A percentile compares a stretch with the other conserved stretches of the same genome.
phyloP scores from a whole-genome alignment of 108 stramenopile species.

The Conticribra guillardii region DNA sequence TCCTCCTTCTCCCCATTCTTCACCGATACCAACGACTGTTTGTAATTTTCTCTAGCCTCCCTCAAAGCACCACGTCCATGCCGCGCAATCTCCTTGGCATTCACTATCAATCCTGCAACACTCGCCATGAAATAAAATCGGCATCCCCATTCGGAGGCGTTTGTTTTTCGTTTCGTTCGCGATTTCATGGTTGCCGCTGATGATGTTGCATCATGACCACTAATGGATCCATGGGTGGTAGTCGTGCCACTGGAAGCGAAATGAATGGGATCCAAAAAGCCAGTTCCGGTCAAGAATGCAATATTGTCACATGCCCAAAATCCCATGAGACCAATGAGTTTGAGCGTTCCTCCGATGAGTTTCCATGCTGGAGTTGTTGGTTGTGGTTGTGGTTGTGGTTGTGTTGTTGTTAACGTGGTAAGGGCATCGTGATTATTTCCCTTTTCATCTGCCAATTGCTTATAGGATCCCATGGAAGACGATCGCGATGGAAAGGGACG shows the following conservation, averaged over 20 bases:
- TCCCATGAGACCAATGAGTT: conserved; percentile 71
- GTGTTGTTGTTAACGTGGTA: background rate
- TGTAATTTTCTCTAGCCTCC: conserved; percentile 26
- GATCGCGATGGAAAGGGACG: conserved; percentile 39
- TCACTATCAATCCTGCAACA: conserved; percentile 64
- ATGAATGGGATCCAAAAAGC: conserved; percentile 62
- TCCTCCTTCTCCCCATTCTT: background rate
- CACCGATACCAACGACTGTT: background rate
- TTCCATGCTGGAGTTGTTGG: conserved; percentile 54
- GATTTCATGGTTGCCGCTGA: conserved; percentile 18
- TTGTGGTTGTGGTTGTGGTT: background rate
- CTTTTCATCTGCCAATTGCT: background rate
- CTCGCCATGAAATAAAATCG: conserved; percentile 76
- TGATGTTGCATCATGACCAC: conserved; percentile 18
- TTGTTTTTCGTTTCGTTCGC: conserved; percentile 26
- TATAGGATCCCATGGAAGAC: conserved; percentile 21
- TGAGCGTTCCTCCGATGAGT: conserved; percentile 57
- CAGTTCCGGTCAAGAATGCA: conserved; percentile 61
- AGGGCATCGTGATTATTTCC: no score
- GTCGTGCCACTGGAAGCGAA: no score
- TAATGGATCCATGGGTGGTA: no score
- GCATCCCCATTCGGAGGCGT: conserved; percentile 53
- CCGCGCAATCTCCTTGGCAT: conserved; percentile 36
- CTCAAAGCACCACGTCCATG: conserved; percentile 39
- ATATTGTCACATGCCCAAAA: conserved; percentile 85